Percentiles rank a stretch among this genome's conserved stretches.
These are phyloP conservation scores for Lentinus brumalis DNA, from an alignment of 768 basidiomycete species.

Conservation along the genomic window DNA sequence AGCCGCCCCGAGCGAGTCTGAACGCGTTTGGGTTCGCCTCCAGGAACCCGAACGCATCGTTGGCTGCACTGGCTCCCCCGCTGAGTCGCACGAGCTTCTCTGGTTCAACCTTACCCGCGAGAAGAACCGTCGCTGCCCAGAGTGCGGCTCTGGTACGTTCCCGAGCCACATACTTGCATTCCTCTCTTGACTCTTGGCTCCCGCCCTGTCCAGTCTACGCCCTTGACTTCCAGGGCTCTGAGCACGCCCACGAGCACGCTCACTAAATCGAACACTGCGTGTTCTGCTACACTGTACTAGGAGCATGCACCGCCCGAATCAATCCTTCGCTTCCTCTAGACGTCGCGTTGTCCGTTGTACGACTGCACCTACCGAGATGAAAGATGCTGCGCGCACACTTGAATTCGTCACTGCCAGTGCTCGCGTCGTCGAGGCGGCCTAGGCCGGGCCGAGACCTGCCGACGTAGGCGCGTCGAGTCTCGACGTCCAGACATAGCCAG, in stretches of 20 bases:
- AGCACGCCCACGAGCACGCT: conserved; percentile 45
- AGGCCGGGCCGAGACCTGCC: conserved; percentile 15
- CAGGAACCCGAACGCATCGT: conserved; percentile 83
- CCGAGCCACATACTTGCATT: background rate
- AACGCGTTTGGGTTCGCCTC: conserved; percentile 11
- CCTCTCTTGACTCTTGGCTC: conserved; percentile 4
- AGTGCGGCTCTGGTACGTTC: conserved; percentile 87
- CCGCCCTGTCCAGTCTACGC: conserved; percentile 55
- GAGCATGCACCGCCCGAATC: conserved; percentile 15
- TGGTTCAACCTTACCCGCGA: conserved; percentile 77
- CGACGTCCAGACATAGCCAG: conserved; percentile 12
- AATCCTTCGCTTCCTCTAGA: conserved; percentile 14
- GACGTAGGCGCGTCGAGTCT: background rate
- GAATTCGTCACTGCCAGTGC: background rate
- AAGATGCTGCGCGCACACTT: background rate
- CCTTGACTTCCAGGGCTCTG: conserved; percentile 70
- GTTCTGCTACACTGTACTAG: conserved; percentile 12
- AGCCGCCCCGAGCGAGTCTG: background rate
- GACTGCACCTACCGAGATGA: background rate
- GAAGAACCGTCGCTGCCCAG: conserved; percentile 79
- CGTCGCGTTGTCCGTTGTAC: background rate
- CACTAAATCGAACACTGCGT: conserved; percentile 22
- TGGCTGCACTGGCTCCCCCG: conserved; percentile 94
- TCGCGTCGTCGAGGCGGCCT: background rate
- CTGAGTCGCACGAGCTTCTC: conserved; percentile 91